Base-by-base conservation (phyloP, 1,284 basidiomycete species). In the Rhodotorula sp. region DNA sequence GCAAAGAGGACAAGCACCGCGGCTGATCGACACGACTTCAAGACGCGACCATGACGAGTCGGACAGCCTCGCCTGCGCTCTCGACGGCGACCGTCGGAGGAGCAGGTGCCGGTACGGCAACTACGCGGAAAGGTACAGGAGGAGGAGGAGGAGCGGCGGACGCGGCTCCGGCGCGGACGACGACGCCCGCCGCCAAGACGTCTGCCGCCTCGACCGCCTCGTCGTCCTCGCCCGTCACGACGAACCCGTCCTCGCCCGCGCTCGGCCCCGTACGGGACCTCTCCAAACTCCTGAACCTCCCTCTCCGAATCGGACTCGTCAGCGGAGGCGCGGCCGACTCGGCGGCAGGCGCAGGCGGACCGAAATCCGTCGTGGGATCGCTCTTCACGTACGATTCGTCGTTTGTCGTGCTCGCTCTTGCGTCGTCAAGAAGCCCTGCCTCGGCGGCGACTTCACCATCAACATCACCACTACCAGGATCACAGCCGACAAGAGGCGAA, bases 311-410 rank as follows among this genome's bases (percentile, higher is more conserved):
- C 23, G 49, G 34, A 3, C 18, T 68, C 18, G 60, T 31, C 1
- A 49, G 14, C 28, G 52, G 52, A 8, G 16, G 5, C 6, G 18
- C 54, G 14, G 52, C n/a, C 52, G 52, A 61, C 0, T 38, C 62
- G 16, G 64, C 62, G 19, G 28, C n/a, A 2, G 34, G 23, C 15
- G 28, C 43, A 3, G 45, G 67, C 0, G 43, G 54, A 23, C 5
- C 49, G 18, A 64, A 64, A 4, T 56, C 61, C 4, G 6, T 73
- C 47, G 59, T 65, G 16, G 74, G 67, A 5, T 48, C 65, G 3
- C 59, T 76, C 7, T 76, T 67, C 65, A 68, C 74, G 10, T 65
- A 69, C 60, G 72, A 76, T 48, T 47, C 67, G 23, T 69, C 69
- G 34, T 52, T 73, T 54, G 31, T 64, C 43, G 69, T 76, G 45